These are phyloP conservation scores for Metschnikowia kunwiensis DNA, from an alignment of 805 yeast species.

Conservation along the genomic window DNA sequence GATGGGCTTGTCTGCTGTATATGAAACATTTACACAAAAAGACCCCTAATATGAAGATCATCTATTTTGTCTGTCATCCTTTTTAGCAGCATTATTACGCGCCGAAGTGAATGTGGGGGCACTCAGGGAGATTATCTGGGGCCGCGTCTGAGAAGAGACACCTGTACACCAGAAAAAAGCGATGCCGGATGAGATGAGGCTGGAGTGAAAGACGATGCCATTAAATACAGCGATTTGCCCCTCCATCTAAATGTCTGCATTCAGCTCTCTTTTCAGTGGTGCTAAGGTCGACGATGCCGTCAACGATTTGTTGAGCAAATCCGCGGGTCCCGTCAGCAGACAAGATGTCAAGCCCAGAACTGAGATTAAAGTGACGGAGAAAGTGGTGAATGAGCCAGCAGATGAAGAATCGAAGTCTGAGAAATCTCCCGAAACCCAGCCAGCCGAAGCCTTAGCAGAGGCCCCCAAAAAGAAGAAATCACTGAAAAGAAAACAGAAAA, in stretches of 20 bases:
- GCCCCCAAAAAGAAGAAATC: conserved; percentile 3
- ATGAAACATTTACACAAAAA: too few relatives aligned
- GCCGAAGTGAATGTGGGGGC: neutral
- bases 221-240: too few relatives aligned
- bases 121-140: neutral
- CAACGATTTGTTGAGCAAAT: conserved; percentile 28
- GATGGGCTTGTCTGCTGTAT: too few relatives aligned
- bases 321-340: conserved; percentile 48
- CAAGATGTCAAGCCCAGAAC: conserved; percentile 30
- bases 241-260: conserved; percentile 36
- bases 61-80: too few relatives aligned
- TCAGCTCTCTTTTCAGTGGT: conserved; percentile 33
- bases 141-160: too few relatives aligned
- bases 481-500: conserved; percentile 2
- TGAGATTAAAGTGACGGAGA: conserved; percentile 24
- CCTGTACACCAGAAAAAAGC: neutral
- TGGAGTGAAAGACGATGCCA: neutral
- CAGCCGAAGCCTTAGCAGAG: neutral
- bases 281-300: conserved; percentile 29
- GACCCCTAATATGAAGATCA: too few relatives aligned
- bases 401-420: conserved; percentile 9
- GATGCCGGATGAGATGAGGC: conserved; percentile 6
- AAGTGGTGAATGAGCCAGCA: conserved; percentile 13
- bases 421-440: conserved; percentile 16
- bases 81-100: too few relatives aligned